Conservation (phyloP, 176 grass and related monocot species). For the Poa pratensis region DNA sequence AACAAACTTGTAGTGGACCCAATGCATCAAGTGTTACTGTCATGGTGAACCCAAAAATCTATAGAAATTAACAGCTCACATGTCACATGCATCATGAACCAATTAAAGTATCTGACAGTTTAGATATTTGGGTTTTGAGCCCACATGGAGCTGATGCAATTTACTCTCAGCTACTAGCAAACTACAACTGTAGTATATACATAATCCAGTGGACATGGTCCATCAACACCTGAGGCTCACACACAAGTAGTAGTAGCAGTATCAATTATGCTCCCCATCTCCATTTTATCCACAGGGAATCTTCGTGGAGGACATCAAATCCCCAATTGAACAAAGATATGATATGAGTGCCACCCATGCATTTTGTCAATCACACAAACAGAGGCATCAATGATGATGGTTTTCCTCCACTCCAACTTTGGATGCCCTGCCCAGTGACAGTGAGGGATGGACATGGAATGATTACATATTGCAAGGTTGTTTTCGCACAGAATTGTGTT, state of each 20-base stretch:
- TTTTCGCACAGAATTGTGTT: conserved; percentile 33
- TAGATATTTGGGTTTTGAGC: not conserved
- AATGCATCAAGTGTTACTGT: conserved; percentile 48
- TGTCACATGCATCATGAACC: conserved; percentile 26
- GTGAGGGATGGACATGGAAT: not conserved
- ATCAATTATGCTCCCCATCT: conserved; percentile 51
- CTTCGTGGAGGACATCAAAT: conserved; percentile 57
- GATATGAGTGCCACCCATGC: conserved; percentile 54
- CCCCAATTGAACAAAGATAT: conserved; percentile 47
- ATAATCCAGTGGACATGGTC: conserved; percentile 52
- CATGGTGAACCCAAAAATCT: conserved; percentile 40
- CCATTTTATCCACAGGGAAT: conserved; percentile 61
- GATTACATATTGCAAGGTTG: conserved; percentile 4
- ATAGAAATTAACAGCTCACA: conserved; percentile 22
- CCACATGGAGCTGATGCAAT: not conserved
- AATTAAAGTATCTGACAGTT: conserved; percentile 13
- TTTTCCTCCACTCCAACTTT: conserved; percentile 32
- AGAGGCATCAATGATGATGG: conserved; percentile 42
- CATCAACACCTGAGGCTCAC: conserved; percentile 51
- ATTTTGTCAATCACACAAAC: conserved; percentile 48
- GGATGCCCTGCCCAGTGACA: not conserved
- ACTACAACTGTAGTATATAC: not conserved
- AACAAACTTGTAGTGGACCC: conserved; percentile 43
- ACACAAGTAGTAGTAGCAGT: not conserved
- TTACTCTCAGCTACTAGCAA: conserved; percentile 6